phyloP scores from a whole-genome alignment of 257 asterid genomes.

The Nicotiana paniculata region DNA sequence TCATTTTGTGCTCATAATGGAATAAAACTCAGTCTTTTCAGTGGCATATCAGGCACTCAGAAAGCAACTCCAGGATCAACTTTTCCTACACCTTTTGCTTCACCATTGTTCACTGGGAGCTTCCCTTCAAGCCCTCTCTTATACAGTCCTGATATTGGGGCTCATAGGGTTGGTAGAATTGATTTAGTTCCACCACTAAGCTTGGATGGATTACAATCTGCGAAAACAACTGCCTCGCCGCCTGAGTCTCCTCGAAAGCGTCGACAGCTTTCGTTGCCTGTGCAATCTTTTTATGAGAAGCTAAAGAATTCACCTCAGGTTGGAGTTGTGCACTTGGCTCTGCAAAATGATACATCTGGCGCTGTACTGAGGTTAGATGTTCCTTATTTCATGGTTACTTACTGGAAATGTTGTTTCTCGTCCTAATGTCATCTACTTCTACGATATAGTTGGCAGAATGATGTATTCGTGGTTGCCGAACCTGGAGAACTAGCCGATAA shows the following conservation, averaged over 20 bases:
- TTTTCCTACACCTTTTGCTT: constrained; percentile 64
- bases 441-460: constrained; percentile 85
- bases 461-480: constrained; percentile 97
- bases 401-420: not conserved
- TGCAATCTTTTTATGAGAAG: constrained; percentile 68
- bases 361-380: constrained; percentile 68
- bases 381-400: not conserved
- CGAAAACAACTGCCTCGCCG: constrained; percentile 57
- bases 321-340: constrained; percentile 84
- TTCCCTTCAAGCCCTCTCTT: constrained; percentile 81
- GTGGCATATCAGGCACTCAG: constrained; percentile 44
- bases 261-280: constrained; percentile 58
- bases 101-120: constrained; percentile 98
- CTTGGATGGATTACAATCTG: constrained; percentile 81
- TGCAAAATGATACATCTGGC: constrained; percentile 89
- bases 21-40: constrained; percentile 52
- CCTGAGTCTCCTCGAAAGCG: constrained; percentile 80
- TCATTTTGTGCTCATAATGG: constrained; percentile 67
- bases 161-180: constrained; percentile 59
- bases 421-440: constrained; percentile 18
- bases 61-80: constrained; percentile 58
- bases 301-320: constrained; percentile 83
- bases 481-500: constrained; percentile 95
- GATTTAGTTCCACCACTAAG: constrained; percentile 89
- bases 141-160: constrained; percentile 83